Base-by-base conservation (phyloP, 768 basidiomycete genomes). In the Pulveroboletus sp. region DNA sequence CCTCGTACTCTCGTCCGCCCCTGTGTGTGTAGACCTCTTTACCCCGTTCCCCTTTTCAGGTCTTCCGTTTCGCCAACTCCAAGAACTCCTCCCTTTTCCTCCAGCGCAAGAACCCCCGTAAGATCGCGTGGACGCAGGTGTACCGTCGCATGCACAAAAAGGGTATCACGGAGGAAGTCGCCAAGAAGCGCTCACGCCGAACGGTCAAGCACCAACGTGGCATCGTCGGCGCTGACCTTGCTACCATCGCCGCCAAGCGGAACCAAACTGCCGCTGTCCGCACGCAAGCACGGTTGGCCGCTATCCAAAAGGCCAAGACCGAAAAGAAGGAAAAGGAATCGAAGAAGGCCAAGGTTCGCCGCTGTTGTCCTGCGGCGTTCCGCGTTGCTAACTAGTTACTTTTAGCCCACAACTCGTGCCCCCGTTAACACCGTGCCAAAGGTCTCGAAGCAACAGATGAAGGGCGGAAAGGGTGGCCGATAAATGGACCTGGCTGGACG, bases 131-230 rank as follows among this genome's bases (percentile, higher is more conserved):
- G 95, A 98, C 95, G 35, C 74, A 77, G 63, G 82, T 88, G 55
- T 95, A 89, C 81, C 88, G 91, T 58, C 88, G 93, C 63, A 91
- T 96, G 86, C 96, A 98, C 84, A 96, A 95, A 84, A 99, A 99
- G 85, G 96, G 96, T 71, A 83, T 98, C 71, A 93, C 93, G 44
- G 95, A 98, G 76, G 95, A 98, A 74, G 89, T 94, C 46, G 93
- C 93, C 65, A 99, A 98, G 92, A 97, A 96, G 79, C 88, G 95
- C 57, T 89, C 89, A 44, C 89, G 94, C 73, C 85, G 86, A 73
- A 93, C 91, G 57, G 92, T 98, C 67, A 99, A 98, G 80, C 85
- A 92, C 77, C 86, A 95, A 77, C 92, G 96, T 67, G 96, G 96
- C 56, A 93, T 98, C 71, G 93, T 93, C 65, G 96, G 96, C 72